These are phyloP conservation scores for Ecytonucleospora hepatopenaei DNA, from an alignment of 371 early-diverging fungal genomes.

Conservation along the genomic window DNA sequence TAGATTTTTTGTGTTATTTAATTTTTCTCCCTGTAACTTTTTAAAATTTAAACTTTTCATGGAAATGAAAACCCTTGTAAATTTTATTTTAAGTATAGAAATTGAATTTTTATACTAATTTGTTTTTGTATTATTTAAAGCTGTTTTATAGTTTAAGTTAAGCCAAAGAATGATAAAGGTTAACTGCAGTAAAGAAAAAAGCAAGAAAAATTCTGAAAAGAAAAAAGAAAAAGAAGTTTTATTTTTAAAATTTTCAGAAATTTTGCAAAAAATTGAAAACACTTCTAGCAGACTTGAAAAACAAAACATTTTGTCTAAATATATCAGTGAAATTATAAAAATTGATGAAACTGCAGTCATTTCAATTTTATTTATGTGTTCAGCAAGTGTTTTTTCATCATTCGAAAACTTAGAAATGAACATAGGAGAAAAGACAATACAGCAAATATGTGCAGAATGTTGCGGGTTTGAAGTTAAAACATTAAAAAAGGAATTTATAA, in stretches of 20 bases:
- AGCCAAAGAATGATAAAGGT: too few species aligned
- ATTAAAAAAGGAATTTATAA: constrained; percentile 39
- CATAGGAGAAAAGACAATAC: constrained; percentile 53
- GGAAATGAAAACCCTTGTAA: too few species aligned
- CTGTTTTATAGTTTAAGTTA: too few species aligned
- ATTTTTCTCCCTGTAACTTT: too few species aligned
- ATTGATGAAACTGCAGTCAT: constrained; percentile 24
- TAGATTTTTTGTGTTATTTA: too few species aligned
- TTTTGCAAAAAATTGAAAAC: constrained; percentile 42
- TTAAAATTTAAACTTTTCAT: too few species aligned
- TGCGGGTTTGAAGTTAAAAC: constrained; percentile 25
- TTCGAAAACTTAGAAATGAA: constrained; percentile 52
- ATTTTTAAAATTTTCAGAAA: constrained; percentile 35
- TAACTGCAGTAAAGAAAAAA: too few species aligned
- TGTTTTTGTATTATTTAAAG: too few species aligned
- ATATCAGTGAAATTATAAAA: constrained; percentile 12
- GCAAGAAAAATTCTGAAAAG: too few species aligned
- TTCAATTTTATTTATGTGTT: constrained; percentile 46
- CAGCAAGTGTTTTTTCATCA: constrained; percentile 47
- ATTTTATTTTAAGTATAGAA: too few species aligned
- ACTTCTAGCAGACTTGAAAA: constrained; percentile 51
- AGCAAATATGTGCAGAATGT: constrained; percentile 38
- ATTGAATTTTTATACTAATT: too few species aligned
- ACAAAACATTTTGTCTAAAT: constrained; percentile 34
- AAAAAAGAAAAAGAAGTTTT: constrained; percentile 3